These are phyloP conservation scores for Populus trichocarpa DNA, from an alignment of 441 rosid species.

Conservation along the genomic window DNA sequence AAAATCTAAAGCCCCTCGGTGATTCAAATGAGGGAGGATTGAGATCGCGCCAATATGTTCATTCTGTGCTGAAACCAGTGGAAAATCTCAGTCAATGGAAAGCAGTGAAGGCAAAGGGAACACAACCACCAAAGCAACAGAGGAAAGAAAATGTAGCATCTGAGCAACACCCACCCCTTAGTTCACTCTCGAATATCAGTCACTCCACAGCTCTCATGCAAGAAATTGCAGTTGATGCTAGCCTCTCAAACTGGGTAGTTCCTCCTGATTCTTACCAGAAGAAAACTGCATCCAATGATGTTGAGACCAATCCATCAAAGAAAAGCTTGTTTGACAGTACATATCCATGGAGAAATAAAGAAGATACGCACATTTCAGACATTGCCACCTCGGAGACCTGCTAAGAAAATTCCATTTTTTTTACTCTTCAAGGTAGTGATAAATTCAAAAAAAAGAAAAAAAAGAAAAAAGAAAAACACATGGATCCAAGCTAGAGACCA, in stretches of 20 bases:
- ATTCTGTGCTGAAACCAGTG: constrained; percentile 65
- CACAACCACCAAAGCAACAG: constrained; percentile 30
- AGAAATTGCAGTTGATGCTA: constrained; percentile 60
- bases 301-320: constrained; percentile 23
- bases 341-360: constrained; percentile 21
- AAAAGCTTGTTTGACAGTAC: constrained; percentile 24
- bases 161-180: constrained; percentile 32
- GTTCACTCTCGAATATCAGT: constrained; percentile 10
- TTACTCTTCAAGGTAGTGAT: neutral
- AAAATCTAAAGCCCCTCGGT: constrained; percentile 12
- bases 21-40: constrained; percentile 23
- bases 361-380: constrained; percentile 32
- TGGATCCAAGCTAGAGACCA: neutral
- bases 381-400: constrained; percentile 36
- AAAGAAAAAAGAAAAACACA: too few species aligned
- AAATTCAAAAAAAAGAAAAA: too few species aligned
- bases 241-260: constrained; percentile 89
- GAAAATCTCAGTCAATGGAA: constrained; percentile 82
- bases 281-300: constrained; percentile 11
- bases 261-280: constrained; percentile 32
- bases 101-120: constrained; percentile 58
- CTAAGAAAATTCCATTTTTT: neutral
- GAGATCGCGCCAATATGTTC: constrained; percentile 37
- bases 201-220: constrained; percentile 18
- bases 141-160: constrained; percentile 49